phyloP scores from a whole-genome alignment of 2,329 filamentous ascomycete species.

The Exophiala dermatitidis region DNA sequence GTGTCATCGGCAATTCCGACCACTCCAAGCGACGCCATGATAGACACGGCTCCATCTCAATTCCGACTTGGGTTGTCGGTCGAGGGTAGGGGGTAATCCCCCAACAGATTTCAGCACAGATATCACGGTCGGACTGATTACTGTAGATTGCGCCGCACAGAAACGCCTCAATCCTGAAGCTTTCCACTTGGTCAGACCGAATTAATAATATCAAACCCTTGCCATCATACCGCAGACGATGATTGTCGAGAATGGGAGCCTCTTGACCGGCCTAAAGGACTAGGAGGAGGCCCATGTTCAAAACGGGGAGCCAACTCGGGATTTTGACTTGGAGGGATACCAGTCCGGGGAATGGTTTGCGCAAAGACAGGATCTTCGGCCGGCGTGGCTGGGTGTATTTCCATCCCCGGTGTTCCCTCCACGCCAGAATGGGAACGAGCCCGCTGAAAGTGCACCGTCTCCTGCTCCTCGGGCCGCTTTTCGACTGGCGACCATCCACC shows the following conservation, averaged over 20 bases:
- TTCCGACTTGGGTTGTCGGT: too few species aligned
- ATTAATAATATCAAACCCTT: neutral
- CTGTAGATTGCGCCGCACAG: too few species aligned
- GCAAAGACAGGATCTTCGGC: constrained; percentile 41
- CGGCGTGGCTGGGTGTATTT: constrained; percentile 42
- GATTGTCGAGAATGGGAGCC: constrained; percentile 19
- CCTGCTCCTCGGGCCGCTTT: constrained; percentile 30
- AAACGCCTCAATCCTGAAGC: too few species aligned
- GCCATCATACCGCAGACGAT: constrained; percentile 12
- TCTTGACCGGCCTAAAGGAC: constrained; percentile 14
- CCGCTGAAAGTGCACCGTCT: constrained; percentile 35
- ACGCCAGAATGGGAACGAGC: constrained; percentile 35
- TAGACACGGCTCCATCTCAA: neutral
- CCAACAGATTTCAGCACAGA: neutral
- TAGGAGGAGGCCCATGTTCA: constrained; percentile 34
- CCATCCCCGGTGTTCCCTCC: constrained; percentile 39
- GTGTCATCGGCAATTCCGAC: neutral
- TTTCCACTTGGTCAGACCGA: too few species aligned
- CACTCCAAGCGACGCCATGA: neutral
- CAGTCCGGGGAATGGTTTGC: constrained; percentile 32
- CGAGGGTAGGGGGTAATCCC: neutral
- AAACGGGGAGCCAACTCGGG: constrained; percentile 41
- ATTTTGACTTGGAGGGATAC: constrained; percentile 42
- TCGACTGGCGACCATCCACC: constrained; percentile 57
- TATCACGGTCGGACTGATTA: too few species aligned